Base-by-base conservation (phyloP, 768 basidiomycete genomes). In the Boletus vermiculosoides region DNA sequence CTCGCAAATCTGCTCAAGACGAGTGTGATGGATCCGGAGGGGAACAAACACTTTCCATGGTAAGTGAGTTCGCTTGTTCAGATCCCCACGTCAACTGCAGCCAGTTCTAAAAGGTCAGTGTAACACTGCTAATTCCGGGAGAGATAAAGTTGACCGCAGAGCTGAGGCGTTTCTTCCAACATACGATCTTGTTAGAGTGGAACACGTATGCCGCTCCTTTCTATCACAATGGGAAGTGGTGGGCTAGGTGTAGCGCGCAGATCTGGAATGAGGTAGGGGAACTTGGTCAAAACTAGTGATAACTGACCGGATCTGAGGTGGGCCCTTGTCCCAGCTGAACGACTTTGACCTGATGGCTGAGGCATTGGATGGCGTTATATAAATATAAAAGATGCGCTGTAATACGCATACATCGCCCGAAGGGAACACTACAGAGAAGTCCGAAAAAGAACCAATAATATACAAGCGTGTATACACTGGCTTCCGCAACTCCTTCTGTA, bases 401-500 rank as follows among this genome's bases (percentile, higher is more conserved):
- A 13, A 25, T 22, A 18, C 25, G 34, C 18, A 42, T 55, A 55
- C 52, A 34, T 56, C 54, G 36, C 30, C 20, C 11, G 15, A 9
- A 39, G 33, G 28, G 25, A 20, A 22, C 4, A 55, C 53, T 18
- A 55, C 52, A 40, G 10, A 41, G 31, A 18, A 41, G 54, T 55
- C n/a, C 54, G 54, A 42, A 55, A 53, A 55, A 33, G 39, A 41
- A 55, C 40, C n/a, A 34, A 13, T 9, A 10, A 12, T 54, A 54
- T 20, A 54, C 50, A 22, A 34, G 0, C 0, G 37, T 54, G 18
- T 15, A 54, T 54, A n/a, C 20, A 28, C 40, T 42, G 22, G 39
- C 52, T 55, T 41, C 54, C 33, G 40, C 23, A 55, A 36, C 52
- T 25, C 33, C 40, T 54, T 13, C 16, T 25, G 47, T 30, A 42